These are phyloP conservation scores for Agaricales sp. DNA, from an alignment of 1,284 basidiomycete genomes.

Conservation along the genomic window DNA sequence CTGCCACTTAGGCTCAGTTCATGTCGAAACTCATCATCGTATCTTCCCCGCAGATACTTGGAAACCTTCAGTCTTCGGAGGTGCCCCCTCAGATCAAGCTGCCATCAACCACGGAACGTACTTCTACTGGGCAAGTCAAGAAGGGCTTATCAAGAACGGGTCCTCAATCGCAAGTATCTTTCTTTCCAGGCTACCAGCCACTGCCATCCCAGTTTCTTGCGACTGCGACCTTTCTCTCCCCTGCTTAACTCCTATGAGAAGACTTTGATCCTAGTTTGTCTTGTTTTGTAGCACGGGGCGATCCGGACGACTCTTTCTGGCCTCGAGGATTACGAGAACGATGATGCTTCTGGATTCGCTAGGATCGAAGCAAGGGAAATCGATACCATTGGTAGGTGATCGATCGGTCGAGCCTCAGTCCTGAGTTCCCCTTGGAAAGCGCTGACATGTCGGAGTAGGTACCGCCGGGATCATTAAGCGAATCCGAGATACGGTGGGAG, in stretches of 20 bases:
- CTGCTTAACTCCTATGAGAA: conserved; percentile 15
- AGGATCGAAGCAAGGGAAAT: conserved; percentile 71
- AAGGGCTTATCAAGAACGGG: conserved; percentile 66
- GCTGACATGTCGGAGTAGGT: conserved; percentile 18
- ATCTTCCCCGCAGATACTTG: conserved; percentile 52
- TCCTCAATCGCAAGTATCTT: conserved; percentile 71
- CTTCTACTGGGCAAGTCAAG: conserved; percentile 70
- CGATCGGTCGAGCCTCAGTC: not conserved
- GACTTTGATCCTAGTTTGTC: conserved; percentile 63
- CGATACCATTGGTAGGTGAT: conserved; percentile 48
- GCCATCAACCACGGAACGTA: conserved; percentile 71
- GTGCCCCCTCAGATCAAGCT: conserved; percentile 54
- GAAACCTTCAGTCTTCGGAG: conserved; percentile 64
- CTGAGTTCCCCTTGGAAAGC: not conserved
- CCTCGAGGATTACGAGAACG: conserved; percentile 60
- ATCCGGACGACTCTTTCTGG: conserved; percentile 68
- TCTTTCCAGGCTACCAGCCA: conserved; percentile 18
- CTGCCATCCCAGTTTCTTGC: no score
- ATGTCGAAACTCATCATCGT: no score
- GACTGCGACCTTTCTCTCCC: conserved; percentile 11
- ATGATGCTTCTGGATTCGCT: conserved; percentile 57
- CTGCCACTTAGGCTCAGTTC: not conserved
- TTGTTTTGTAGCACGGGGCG: conserved; percentile 57
- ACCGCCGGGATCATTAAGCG: conserved; percentile 60
- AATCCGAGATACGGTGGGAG: conserved; percentile 59